These are phyloP conservation scores for Cladosporium halotolerans DNA, from an alignment of 2,329 filamentous ascomycete species.

Conservation along the genomic window DNA sequence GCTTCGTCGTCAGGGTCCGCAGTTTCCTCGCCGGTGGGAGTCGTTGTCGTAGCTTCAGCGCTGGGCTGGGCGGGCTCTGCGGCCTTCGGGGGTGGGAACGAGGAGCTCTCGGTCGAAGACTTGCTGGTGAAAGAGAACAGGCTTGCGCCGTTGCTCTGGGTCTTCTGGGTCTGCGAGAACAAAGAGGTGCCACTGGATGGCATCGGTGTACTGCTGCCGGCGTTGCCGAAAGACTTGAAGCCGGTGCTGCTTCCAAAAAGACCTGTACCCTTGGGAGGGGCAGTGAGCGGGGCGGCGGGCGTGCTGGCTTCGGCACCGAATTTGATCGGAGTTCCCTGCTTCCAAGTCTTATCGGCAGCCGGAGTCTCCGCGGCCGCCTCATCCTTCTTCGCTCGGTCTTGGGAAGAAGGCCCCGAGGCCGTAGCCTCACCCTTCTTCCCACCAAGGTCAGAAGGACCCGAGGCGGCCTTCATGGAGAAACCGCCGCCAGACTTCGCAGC, in stretches of 20 bases:
- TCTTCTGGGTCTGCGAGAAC: slow-evolving; percentile 1
- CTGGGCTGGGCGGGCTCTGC: slow-evolving; percentile 27
- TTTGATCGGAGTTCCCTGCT: slow-evolving; percentile 42
- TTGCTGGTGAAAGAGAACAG: slow-evolving; percentile 10
- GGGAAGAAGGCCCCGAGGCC: slow-evolving; percentile 7
- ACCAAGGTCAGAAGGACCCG: neutral
- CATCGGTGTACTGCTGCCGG: slow-evolving; percentile 4
- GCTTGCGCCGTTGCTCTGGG: slow-evolving; percentile 2
- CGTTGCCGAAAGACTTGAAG: neutral
- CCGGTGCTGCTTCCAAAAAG: neutral
- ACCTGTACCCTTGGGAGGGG: neutral
- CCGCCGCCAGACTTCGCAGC: slow-evolving; percentile 27
- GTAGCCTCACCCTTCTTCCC: neutral
- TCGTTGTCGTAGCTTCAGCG: slow-evolving; percentile 36
- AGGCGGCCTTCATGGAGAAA: slow-evolving; percentile 16
- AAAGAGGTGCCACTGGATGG: slow-evolving; percentile 7
- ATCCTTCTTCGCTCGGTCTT: slow-evolving; percentile 24
- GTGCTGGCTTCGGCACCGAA: slow-evolving; percentile 33
- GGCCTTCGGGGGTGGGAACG: slow-evolving; percentile 7
- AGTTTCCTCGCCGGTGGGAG: slow-evolving; percentile 32
- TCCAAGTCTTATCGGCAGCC: slow-evolving; percentile 42
- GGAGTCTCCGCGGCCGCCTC: slow-evolving; percentile 1
- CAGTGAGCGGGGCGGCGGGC: slow-evolving; percentile 11
- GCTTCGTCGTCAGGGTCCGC: slow-evolving; percentile 21
- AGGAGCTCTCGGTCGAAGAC: neutral